phyloP scores from a whole-genome alignment of 2,329 filamentous ascomycete genomes.

The Xenoacremonium recifei region DNA sequence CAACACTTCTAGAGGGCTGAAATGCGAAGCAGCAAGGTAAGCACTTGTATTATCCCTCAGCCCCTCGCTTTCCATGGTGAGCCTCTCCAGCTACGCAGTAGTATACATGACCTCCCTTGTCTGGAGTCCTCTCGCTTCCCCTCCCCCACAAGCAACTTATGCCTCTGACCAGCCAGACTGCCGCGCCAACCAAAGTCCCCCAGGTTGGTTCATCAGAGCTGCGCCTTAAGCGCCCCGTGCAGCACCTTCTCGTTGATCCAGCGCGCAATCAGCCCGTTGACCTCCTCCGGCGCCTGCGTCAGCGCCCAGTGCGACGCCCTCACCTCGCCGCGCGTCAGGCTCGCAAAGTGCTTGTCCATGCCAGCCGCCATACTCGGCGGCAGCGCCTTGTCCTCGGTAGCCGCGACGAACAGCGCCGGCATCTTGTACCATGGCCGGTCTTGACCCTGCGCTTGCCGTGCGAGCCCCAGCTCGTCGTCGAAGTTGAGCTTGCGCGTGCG shows the following conservation, averaged over 20 bases:
- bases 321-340: slow-evolving; percentile 65
- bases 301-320: slow-evolving; percentile 79
- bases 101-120: too few species aligned
- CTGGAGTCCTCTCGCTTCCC: too few species aligned
- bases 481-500: slow-evolving; percentile 70
- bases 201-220: slow-evolving; percentile 21
- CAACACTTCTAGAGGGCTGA: too few species aligned
- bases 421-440: slow-evolving; percentile 44
- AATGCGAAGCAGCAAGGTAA: too few species aligned
- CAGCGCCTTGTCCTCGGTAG: slow-evolving; percentile 68
- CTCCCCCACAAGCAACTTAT: too few species aligned
- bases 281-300: slow-evolving; percentile 67
- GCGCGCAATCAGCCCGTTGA: slow-evolving; percentile 65
- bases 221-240: slow-evolving; percentile 24
- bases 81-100: too few species aligned
- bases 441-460: slow-evolving; percentile 45
- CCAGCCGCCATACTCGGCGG: slow-evolving; percentile 66
- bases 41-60: too few species aligned
- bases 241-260: slow-evolving; percentile 59
- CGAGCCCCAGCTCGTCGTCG: slow-evolving; percentile 67
- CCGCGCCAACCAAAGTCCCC: too few species aligned
- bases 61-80: too few species aligned
- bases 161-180: too few species aligned
- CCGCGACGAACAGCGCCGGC: slow-evolving; percentile 74
- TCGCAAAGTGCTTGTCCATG: slow-evolving; percentile 68